Evolutionary conservation across 176 grass and related monocot genomes (phyloP).

Genomic region (Carex scoparia): DNA sequence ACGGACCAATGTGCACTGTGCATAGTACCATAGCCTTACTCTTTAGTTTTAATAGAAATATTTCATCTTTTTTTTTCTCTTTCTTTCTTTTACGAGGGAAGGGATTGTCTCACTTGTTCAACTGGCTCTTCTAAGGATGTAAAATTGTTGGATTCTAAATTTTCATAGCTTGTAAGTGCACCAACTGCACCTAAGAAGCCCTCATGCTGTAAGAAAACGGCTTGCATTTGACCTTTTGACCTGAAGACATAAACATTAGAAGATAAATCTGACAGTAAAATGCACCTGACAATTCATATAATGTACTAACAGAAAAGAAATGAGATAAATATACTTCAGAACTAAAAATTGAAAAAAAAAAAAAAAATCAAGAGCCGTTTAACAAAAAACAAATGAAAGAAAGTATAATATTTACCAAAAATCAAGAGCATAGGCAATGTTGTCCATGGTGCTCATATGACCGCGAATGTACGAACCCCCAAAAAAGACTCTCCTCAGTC

Average conservation of each 20-base stretch:
- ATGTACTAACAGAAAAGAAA: constrained; percentile 2
- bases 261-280: constrained; percentile 10
- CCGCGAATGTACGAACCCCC: constrained; percentile 97
- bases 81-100: not conserved
- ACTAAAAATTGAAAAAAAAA: not conserved
- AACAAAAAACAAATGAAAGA: too few species aligned
- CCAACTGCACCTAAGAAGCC: constrained; percentile 94
- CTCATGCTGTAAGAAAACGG: constrained; percentile 86
- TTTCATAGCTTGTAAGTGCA: constrained; percentile 78
- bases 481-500: constrained; percentile 85
- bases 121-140: constrained; percentile 24
- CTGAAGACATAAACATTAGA: constrained; percentile 45
- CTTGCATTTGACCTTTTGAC: constrained; percentile 97
- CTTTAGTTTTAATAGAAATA: not conserved
- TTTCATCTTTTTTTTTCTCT: not conserved
- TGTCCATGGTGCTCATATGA: constrained; percentile 91
- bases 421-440: constrained; percentile 91
- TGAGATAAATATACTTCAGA: not conserved
- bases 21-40: too few species aligned
- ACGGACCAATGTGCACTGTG: too few species aligned
- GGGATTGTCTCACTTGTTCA: constrained; percentile 37
- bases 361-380: too few species aligned
- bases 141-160: constrained; percentile 38
- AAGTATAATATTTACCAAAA: constrained; percentile 58
- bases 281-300: not conserved